A percentile compares a stretch with the other conserved stretches of the same genome.
Evolutionary conservation across 306 rosid genomes (phyloP).

Genomic region (Gastrolobium bilobum): DNA sequence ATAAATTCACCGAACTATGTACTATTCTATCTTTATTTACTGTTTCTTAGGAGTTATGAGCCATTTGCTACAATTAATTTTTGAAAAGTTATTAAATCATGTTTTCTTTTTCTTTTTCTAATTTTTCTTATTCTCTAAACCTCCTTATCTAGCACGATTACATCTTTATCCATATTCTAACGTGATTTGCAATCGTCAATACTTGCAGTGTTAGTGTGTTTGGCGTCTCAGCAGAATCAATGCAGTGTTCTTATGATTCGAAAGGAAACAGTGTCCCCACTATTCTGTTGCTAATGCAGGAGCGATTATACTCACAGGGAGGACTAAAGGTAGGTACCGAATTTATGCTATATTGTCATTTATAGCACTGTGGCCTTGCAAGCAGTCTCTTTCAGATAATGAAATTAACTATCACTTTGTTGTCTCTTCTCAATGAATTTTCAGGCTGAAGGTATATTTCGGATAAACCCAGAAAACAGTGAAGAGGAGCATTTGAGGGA

Average conservation of each 20-base stretch:
- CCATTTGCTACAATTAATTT: constrained; percentile 1
- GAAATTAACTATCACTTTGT: constrained; percentile 22
- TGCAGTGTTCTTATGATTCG: constrained; percentile 93
- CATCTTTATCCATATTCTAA: constrained; percentile 39
- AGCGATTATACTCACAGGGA: constrained; percentile 84
- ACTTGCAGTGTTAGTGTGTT: constrained; percentile 85
- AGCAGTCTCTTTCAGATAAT: background rate
- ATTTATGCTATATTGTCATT: constrained; percentile 9
- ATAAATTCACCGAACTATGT: constrained; percentile 3
- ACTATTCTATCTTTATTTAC: background rate
- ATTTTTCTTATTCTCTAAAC: background rate
- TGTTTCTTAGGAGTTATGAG: background rate
- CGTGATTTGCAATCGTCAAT: constrained; percentile 39
- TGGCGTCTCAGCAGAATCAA: constrained; percentile 98
- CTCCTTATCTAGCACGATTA: background rate
- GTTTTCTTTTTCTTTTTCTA: background rate
- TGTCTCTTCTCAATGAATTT: constrained; percentile 28
- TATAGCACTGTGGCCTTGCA: background rate
- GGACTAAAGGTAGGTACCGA: constrained; percentile 84
- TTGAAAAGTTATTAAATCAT: background rate
- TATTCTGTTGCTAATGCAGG: constrained; percentile 92
- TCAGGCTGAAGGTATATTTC: constrained; percentile 93
- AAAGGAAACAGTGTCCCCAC: constrained; percentile 95
- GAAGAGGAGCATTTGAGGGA: constrained; percentile 88
- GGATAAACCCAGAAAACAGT: constrained; percentile 92